Conservation (phyloP, 257 asterid species). For the Echium plantagineum region DNA sequence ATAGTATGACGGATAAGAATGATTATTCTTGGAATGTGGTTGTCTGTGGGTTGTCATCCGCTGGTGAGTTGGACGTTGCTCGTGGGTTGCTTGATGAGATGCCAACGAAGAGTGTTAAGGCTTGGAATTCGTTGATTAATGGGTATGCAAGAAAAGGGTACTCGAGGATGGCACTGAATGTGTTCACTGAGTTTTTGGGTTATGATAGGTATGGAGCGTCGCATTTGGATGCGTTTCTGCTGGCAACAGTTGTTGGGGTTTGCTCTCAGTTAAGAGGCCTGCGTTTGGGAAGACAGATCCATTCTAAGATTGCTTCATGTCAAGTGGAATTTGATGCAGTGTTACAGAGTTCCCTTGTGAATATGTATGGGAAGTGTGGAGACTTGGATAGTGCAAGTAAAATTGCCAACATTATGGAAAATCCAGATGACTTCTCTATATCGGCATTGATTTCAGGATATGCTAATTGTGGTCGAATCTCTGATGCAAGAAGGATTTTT, state of each 20-base stretch:
- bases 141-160: slow-evolving; percentile 47
- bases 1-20: slow-evolving; percentile 42
- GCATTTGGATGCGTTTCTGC: slow-evolving; percentile 39
- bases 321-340: slow-evolving; percentile 49
- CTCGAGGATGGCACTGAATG: slow-evolving; percentile 32
- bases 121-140: slow-evolving; percentile 64
- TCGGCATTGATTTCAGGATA: slow-evolving; percentile 64
- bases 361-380: slow-evolving; percentile 69
- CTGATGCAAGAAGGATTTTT: slow-evolving; percentile 53
- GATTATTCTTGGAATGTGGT: slow-evolving; percentile 71
- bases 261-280: slow-evolving; percentile 41
- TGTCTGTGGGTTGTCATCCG: slow-evolving; percentile 38
- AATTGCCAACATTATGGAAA: slow-evolving; percentile 27
- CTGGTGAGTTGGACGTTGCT: slow-evolving; percentile 46
- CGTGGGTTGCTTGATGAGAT: slow-evolving; percentile 33
- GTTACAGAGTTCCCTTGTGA: slow-evolving; percentile 59
- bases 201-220: slow-evolving; percentile 17
- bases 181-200: slow-evolving; percentile 39
- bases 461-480: slow-evolving; percentile 50
- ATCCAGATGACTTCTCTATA: slow-evolving; percentile 60
- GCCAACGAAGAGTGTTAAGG: slow-evolving; percentile 57
- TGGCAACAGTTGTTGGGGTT: slow-evolving; percentile 51
- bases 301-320: slow-evolving; percentile 39
- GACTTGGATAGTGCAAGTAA: slow-evolving; percentile 46
- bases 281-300: slow-evolving; percentile 71